Percentiles rank a stretch among this genome's conserved stretches.
Conservation (phyloP, 768 basidiomycete genomes). For the Termitomyces sp. region DNA sequence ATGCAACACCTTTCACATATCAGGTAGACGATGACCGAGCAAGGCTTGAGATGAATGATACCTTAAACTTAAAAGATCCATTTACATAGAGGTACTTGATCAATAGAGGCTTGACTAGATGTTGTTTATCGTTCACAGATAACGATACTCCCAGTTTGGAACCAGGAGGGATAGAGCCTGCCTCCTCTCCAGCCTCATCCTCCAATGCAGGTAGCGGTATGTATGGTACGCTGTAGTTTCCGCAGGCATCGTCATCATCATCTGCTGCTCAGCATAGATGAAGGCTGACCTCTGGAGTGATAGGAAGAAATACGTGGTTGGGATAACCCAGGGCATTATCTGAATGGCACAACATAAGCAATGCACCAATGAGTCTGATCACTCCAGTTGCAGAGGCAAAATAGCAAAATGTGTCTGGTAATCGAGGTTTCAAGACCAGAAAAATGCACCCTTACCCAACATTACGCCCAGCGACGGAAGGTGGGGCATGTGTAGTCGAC, state of each 20-base stretch:
- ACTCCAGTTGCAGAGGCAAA: slow-evolving; percentile 91
- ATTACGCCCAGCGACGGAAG: slow-evolving; percentile 54
- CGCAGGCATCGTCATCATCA: slow-evolving; percentile 31
- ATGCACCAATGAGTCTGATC: slow-evolving; percentile 84
- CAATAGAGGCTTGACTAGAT: slow-evolving; percentile 71
- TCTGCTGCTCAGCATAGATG: slow-evolving; percentile 29
- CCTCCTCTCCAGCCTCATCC: slow-evolving; percentile 36
- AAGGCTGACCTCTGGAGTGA: slow-evolving; percentile 60
- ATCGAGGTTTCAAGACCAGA: background rate
- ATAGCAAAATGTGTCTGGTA: slow-evolving; percentile 19
- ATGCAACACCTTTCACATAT: slow-evolving; percentile 14
- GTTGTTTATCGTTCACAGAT: slow-evolving; percentile 71
- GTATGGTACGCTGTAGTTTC: slow-evolving; percentile 34
- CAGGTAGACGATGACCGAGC: too few relatives aligned
- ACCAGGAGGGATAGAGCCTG: slow-evolving; percentile 22
- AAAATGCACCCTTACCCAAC: slow-evolving; percentile 54
- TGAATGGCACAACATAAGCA: too few relatives aligned
- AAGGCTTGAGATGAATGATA: too few relatives aligned
- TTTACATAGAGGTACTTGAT: too few relatives aligned
- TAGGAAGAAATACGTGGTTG: slow-evolving; percentile 68
- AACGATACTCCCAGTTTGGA: slow-evolving; percentile 32
- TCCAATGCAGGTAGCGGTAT: slow-evolving; percentile 34
- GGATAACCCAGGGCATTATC: slow-evolving; percentile 76
- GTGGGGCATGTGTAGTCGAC: slow-evolving; percentile 57
- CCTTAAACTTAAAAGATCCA: too few relatives aligned